Evolutionary conservation across 1,284 basidiomycete genomes (phyloP).

Genomic region (Apiotrichum siamense): DNA sequence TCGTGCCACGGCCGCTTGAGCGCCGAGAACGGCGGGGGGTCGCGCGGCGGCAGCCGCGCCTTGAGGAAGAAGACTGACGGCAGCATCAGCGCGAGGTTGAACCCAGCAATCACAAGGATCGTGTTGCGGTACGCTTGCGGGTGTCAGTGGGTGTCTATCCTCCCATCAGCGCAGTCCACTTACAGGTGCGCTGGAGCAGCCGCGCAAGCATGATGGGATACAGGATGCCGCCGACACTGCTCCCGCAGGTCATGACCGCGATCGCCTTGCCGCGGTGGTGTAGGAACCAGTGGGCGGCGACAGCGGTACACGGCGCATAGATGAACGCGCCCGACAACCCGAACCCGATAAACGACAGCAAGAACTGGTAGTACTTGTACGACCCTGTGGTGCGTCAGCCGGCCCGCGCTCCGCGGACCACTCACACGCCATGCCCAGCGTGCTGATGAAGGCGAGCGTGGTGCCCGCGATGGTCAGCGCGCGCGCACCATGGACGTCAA

Average conservation of each 20-base stretch:
- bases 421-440: conserved; percentile 31
- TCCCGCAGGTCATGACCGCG: conserved; percentile 35
- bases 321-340: conserved; percentile 32
- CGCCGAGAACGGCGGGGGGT: conserved; percentile 13
- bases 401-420: neutral
- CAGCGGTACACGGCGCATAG: conserved; percentile 37
- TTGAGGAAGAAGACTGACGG: conserved; percentile 23
- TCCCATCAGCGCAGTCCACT: neutral
- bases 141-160: neutral
- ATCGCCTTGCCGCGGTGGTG: conserved; percentile 32
- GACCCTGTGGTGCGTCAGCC: conserved; percentile 17
- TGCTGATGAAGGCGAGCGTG: conserved; percentile 20
- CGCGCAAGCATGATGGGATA: conserved; percentile 19
- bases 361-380: conserved; percentile 38
- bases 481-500: conserved; percentile 38
- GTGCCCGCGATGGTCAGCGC: conserved; percentile 24
- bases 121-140: conserved; percentile 26
- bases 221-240: conserved; percentile 34
- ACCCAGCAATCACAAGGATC: conserved; percentile 20
- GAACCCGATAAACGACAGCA: conserved; percentile 33
- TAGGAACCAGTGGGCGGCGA: conserved; percentile 42
- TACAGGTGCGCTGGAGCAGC: conserved; percentile 5
- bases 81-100: conserved; percentile 21
- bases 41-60: conserved; percentile 20
- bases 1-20: conserved; percentile 14